Evolutionary conservation across 306 rosid genomes (phyloP), one percentile per base, ranked within the genome.

Genomic region (Dicorynia guianensis): DNA sequence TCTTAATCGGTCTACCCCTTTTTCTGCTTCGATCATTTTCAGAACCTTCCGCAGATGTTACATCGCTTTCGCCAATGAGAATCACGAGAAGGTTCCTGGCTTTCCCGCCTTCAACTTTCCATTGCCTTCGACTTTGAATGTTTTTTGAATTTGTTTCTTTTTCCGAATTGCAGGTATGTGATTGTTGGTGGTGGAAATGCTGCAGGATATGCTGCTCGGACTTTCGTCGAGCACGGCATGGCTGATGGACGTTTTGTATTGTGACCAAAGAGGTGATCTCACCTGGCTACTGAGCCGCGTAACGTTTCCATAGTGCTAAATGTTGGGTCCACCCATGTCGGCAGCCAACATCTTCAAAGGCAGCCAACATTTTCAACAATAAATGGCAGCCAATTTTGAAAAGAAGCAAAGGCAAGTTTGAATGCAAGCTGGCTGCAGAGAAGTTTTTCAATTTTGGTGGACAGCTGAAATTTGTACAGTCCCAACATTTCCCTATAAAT

Each of bases 141-240:
- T 47, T 63, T 35, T 5, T 6, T 20, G 47, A 8, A 4, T 30
- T 4, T 14, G 11, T 60, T 11, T 3, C 13, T 50, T 42, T 10
- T 14, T 4, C 47, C 3, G 69, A 42, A 42, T 5, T 70, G 57
- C 74, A 93, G 98, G 90, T 91, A 78, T 86, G 98, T 94, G 85
- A 94, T 94, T 7, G 98, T 94, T 71, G 98, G 98, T 5, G 97
- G 98, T 11, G 97, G 98, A 66, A 94, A 94, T 83, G 83, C 98
- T 4, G 98, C 98, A 8, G 98, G 98, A 11, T 94, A 94, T 60
- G 97, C 98, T 0, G 97, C 97, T 60, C 88, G 95, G 63, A 86
- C 91, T 78, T 94, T 94, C 80, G 98, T 94, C 50, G 97, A 94
- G 47, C 93, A 90, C 46, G 98, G 96, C 63, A 64, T 92, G 89